Conservation (phyloP, 768 basidiomycete genomes). For the Crepidotus variabilis region DNA sequence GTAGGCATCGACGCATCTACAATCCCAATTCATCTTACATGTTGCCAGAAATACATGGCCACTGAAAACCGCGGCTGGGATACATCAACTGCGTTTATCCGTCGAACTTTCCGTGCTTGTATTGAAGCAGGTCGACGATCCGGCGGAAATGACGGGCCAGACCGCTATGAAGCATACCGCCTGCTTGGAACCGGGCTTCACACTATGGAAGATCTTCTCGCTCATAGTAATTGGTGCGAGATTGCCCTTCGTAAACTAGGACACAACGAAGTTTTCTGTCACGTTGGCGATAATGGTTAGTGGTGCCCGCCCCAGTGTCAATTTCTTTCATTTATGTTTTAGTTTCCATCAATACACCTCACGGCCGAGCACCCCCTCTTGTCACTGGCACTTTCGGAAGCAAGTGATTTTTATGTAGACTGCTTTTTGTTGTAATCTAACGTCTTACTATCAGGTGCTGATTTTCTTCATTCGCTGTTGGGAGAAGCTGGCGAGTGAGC, state of each 20-base stretch:
- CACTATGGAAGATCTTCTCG: constrained; percentile 71
- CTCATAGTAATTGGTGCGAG: constrained; percentile 82
- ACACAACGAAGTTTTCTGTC: constrained; percentile 67
- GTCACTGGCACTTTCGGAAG: constrained; percentile 70
- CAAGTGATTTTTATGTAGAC: constrained; percentile 11
- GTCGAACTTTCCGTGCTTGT: constrained; percentile 57
- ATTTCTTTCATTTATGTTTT: constrained; percentile 12
- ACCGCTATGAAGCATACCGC: constrained; percentile 66
- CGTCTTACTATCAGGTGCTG: constrained; percentile 31
- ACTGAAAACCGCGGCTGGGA: constrained; percentile 67
- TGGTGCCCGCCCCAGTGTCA: neutral
- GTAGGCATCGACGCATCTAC: constrained; percentile 22
- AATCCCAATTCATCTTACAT: neutral
- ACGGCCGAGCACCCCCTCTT: constrained; percentile 55
- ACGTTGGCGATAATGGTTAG: constrained; percentile 64
- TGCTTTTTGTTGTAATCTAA: neutral
- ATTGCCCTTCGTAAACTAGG: constrained; percentile 68
- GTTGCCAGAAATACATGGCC: constrained; percentile 72
- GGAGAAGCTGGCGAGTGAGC: constrained; percentile 63
- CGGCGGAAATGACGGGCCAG: constrained; percentile 45
- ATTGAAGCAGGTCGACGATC: constrained; percentile 66
- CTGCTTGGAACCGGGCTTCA: constrained; percentile 67
- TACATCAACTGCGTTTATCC: constrained; percentile 66
- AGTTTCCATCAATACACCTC: constrained; percentile 49
- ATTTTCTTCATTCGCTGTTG: constrained; percentile 63